Evolutionary conservation across 345 rosid genomes (phyloP).

Genomic region (Hypericum perforatum): DNA sequence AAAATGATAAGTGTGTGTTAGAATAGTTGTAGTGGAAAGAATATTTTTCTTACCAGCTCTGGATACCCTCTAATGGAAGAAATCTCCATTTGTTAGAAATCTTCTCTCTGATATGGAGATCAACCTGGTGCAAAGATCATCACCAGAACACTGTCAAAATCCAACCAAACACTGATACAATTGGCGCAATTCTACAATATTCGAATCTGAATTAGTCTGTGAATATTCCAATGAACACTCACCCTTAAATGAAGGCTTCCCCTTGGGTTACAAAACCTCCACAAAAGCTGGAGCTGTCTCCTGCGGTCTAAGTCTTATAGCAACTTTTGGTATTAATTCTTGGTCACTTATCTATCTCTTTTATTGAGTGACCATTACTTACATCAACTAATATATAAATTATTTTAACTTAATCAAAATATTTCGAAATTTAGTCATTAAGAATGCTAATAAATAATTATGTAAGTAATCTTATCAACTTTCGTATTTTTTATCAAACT

Average conservation of each 20-base stretch:
- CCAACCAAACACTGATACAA: neutral
- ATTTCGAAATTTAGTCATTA: too few species aligned
- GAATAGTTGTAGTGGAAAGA: neutral
- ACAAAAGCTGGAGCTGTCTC: conserved; percentile 16
- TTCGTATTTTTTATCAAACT: too few species aligned
- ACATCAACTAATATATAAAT: too few species aligned
- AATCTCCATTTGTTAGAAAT: conserved; percentile 33
- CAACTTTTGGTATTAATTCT: neutral
- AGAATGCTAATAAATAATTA: too few species aligned
- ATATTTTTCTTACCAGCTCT: conserved; percentile 27
- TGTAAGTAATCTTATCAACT: too few species aligned
- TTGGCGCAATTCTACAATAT: neutral
- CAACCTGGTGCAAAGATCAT: conserved; percentile 11
- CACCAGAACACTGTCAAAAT: neutral
- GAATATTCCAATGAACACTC: neutral
- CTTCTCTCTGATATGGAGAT: conserved; percentile 12
- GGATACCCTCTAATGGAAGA: conserved; percentile 30
- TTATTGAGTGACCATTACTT: too few species aligned
- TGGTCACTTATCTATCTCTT: neutral
- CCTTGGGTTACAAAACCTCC: conserved; percentile 21
- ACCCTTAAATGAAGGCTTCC: conserved; percentile 10
- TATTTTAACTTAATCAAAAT: too few species aligned
- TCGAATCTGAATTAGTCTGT: neutral
- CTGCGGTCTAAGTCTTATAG: conserved; percentile 13
- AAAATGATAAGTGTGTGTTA: too few species aligned